A percentile compares a stretch with the other conserved stretches of the same genome.
Conservation (phyloP, 179 eudicot genomes). For the Carnegiea gigantea region DNA sequence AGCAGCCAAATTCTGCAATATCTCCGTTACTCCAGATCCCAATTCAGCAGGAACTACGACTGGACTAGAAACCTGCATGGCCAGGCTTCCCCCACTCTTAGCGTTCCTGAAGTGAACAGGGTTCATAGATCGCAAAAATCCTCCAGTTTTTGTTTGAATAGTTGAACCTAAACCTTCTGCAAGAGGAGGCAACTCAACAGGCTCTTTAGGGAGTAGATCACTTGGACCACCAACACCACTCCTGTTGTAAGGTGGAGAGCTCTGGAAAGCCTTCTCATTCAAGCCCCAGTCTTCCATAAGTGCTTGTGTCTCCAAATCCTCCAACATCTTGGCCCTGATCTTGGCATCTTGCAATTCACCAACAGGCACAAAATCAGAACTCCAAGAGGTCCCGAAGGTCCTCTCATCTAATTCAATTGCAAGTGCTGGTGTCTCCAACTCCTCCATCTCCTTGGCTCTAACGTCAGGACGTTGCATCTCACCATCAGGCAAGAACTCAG, state of each 20-base stretch:
- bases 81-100: slow-evolving; percentile 70
- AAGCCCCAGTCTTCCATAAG: slow-evolving; percentile 90
- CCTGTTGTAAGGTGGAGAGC: slow-evolving; percentile 50
- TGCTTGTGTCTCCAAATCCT: slow-evolving; percentile 80
- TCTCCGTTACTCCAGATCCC: slow-evolving; percentile 85
- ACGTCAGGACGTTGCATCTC: slow-evolving; percentile 30
- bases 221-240: slow-evolving; percentile 66
- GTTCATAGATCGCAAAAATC: slow-evolving; percentile 91
- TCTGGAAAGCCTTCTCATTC: slow-evolving; percentile 62
- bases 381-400: slow-evolving; percentile 48
- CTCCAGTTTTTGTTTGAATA: slow-evolving; percentile 76
- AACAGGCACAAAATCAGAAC: not conserved
- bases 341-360: slow-evolving; percentile 34
- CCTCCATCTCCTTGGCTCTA: slow-evolving; percentile 67
- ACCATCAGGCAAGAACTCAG: slow-evolving; percentile 24
- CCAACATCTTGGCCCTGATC: slow-evolving; percentile 66
- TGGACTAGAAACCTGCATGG: slow-evolving; percentile 97
- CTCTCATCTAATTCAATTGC: slow-evolving; percentile 63
- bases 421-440: slow-evolving; percentile 73
- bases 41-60: slow-evolving; percentile 96
- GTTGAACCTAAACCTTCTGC: slow-evolving; percentile 83
- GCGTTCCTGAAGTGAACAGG: slow-evolving; percentile 66
- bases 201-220: slow-evolving; percentile 46
- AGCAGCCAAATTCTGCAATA: slow-evolving; percentile 77
- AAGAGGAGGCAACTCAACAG: slow-evolving; percentile 60